Conservation (phyloP, 164 flowering plant genomes). For the Liriodendron chinense region DNA sequence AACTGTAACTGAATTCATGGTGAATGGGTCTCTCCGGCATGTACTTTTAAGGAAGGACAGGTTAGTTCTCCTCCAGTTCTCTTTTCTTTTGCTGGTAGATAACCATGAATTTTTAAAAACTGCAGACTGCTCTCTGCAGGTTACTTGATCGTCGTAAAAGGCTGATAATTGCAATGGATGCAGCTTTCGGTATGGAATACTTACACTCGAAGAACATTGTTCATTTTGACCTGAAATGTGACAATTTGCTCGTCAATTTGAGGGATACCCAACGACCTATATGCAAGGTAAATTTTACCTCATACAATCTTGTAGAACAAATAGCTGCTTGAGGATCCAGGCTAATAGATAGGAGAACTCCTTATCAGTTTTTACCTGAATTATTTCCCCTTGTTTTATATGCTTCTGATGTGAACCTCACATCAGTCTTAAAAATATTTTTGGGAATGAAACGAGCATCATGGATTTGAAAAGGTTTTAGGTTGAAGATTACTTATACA, state of each 20-base stretch:
- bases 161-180: conserved; percentile 80
- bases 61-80: conserved; percentile 27
- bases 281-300: conserved; percentile 63
- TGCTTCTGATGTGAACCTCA: too few species aligned
- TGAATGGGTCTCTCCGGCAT: conserved; percentile 75
- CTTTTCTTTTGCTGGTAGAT: background rate
- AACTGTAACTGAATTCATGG: conserved; percentile 83
- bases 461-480: too few species aligned
- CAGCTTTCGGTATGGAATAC: conserved; percentile 96
- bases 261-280: conserved; percentile 78
- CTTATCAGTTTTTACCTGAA: background rate
- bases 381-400: background rate
- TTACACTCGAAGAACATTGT: conserved; percentile 76
- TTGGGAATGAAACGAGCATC: too few species aligned
- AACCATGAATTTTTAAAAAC: conserved; percentile 1
- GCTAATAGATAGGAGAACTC: background rate
- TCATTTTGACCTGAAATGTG: conserved; percentile 91
- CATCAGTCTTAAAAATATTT: too few species aligned
- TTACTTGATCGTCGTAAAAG: conserved; percentile 69
- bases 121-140: conserved; percentile 37
- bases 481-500: too few species aligned
- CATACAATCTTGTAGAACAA: background rate
- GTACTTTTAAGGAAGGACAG: conserved; percentile 59
- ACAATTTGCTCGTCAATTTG: conserved; percentile 84
- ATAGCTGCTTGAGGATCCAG: background rate